Base-by-base conservation (phyloP, 192 early-diverging fungal genomes). In the Phlyctochytrium arcticum region DNA sequence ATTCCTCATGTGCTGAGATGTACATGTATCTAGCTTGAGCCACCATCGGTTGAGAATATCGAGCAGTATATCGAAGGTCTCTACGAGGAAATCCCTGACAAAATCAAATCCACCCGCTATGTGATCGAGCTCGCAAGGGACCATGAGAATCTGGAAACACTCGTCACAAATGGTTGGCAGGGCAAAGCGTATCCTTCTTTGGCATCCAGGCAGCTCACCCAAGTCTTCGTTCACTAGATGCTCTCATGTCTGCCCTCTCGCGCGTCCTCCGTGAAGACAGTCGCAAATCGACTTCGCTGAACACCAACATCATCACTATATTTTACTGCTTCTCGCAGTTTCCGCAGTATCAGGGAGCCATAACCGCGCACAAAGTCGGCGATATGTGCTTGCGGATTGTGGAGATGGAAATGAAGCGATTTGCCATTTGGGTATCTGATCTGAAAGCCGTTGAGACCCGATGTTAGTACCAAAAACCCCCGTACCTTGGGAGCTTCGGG, bases 261-360 rank as follows among this genome's bases (percentile, higher is more conserved):
- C 71, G 83, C 36, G 78, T 78, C 0, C 67, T 85, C 26, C 68
- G 83, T 46, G 83, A 85, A 71, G 83, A 85, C 54, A 67, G 68
- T 42, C 72, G 71, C 44, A 72, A 74, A 42, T 71, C 67, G 46
- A 76, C 79, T 54, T 78, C 78, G 48, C 71, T 85, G 12, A 79
- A 75, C 23, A 81, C 80, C 2, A 80, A 84, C 62, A 84, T 85
- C 63, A 71, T 83, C 31, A 70, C 69, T 60, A 77, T 83, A 21
- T 85, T 85, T 57, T 84, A 73, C 64, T 79, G 72, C 57, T 80
- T 85, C 50, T 84, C 83, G 1, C 75, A 79, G 35, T 80, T 78
- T 64, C 68, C 81, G 1, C 66, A 78, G 32, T 85, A 72, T 58
- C 83, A 84, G 36, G 51, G 64, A 2, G 55, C 81, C 12, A 79